Evolutionary conservation across 164 flowering plant genomes (phyloP).

Genomic region (Macadamia tetraphylla): DNA sequence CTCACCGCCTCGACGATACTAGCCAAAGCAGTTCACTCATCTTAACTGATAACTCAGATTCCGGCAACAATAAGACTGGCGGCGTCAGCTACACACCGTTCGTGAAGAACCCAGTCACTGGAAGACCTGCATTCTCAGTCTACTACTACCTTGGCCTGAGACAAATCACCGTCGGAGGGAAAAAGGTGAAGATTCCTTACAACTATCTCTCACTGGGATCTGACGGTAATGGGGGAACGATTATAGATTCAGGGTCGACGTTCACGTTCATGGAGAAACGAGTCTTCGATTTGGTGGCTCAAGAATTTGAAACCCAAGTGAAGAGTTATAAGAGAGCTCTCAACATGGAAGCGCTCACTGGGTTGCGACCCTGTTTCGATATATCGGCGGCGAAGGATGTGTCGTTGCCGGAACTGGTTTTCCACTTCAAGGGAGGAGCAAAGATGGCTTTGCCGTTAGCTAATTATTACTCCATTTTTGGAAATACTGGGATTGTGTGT

Average conservation of each 20-base stretch:
- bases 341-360: slow-evolving; percentile 32
- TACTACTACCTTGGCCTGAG: slow-evolving; percentile 59
- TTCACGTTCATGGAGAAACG: slow-evolving; percentile 63
- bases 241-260: slow-evolving; percentile 76
- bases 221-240: slow-evolving; percentile 65
- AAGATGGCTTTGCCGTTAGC: slow-evolving; percentile 49
- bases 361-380: slow-evolving; percentile 57
- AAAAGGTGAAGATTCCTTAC: slow-evolving; percentile 48
- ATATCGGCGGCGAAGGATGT: slow-evolving; percentile 26
- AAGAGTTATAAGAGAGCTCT: slow-evolving; percentile 32
- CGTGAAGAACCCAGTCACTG: slow-evolving; percentile 32
- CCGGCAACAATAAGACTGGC: slow-evolving; percentile 20
- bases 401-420: slow-evolving; percentile 40
- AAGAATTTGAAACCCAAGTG: slow-evolving; percentile 46
- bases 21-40: slow-evolving; percentile 35
- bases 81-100: slow-evolving; percentile 59
- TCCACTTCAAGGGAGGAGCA: slow-evolving; percentile 74
- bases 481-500: slow-evolving; percentile 29
- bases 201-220: slow-evolving; percentile 32
- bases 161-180: slow-evolving; percentile 50
- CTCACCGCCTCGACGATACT: slow-evolving; percentile 60
- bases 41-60: slow-evolving; percentile 23
- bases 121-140: slow-evolving; percentile 30
- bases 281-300: slow-evolving; percentile 39
- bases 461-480: slow-evolving; percentile 49